Conservation (phyloP, 495 filamentous ascomycete genomes). For the Neurospora sublineolata region DNA sequence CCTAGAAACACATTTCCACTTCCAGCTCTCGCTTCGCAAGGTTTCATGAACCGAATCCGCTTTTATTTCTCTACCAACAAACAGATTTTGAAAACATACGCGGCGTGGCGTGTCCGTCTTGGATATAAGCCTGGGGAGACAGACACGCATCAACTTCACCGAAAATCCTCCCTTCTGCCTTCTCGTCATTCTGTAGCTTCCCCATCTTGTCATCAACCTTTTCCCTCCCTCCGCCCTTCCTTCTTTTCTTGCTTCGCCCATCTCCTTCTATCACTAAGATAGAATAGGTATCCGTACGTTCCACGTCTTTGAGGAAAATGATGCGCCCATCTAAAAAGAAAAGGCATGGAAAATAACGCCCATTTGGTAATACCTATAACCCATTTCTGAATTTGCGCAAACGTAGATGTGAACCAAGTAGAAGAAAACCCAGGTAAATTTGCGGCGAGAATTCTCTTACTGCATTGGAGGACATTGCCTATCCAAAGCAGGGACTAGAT, state of each 20-base stretch:
- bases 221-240: background rate
- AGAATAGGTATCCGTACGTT: background rate
- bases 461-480: background rate
- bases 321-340: background rate
- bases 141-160: background rate
- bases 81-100: background rate
- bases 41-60: background rate
- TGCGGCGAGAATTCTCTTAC: background rate
- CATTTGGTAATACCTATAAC: background rate
- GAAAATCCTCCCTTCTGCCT: background rate
- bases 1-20: background rate
- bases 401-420: background rate
- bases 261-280: background rate
- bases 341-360: background rate
- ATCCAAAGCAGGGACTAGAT: background rate
- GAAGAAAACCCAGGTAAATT: background rate
- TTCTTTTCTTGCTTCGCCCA: background rate
- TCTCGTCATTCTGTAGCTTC: background rate
- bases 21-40: background rate
- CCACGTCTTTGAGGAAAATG: background rate
- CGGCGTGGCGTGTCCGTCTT: background rate
- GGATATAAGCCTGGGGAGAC: background rate
- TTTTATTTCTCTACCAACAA: background rate
- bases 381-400: background rate
- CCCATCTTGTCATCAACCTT: background rate